Percentiles rank a stretch among this genome's conserved stretches.
Evolutionary conservation across 2,329 filamentous ascomycete species (phyloP).

Genomic region (Coleophoma eucalyptorum): DNA sequence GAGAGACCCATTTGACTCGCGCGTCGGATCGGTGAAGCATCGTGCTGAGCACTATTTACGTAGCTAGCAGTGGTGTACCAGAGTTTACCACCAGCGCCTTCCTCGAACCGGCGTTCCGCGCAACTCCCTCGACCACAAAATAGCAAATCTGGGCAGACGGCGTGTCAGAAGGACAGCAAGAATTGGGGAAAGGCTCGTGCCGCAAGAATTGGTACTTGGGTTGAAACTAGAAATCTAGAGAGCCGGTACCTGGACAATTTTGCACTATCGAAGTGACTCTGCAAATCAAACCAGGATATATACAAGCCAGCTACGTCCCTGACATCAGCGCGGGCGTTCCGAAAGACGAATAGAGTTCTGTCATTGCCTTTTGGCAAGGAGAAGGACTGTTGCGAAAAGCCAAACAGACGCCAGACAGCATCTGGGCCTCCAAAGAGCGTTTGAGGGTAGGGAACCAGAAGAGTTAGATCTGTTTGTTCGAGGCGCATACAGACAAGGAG

Average conservation of each 20-base stretch:
- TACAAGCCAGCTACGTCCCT: not conserved
- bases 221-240: not conserved
- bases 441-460: too few relatives aligned
- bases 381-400: not conserved
- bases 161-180: constrained; percentile 1
- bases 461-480: too few relatives aligned
- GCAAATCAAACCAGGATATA: not conserved
- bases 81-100: not conserved
- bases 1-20: not conserved
- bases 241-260: not conserved
- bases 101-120: not conserved
- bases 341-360: not conserved
- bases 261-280: not conserved
- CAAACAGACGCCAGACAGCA: too few relatives aligned
- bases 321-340: not conserved
- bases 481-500: too few relatives aligned
- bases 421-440: too few relatives aligned
- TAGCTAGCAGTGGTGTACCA: not conserved
- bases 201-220: not conserved
- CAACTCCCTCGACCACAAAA: not conserved
- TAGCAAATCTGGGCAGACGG: not conserved
- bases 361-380: not conserved
- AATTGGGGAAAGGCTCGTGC: not conserved
- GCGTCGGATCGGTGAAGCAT: not conserved
- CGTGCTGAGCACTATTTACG: constrained; percentile 1